These are phyloP conservation scores for Hypoxylon sp. DNA, from an alignment of 2,329 filamentous ascomycete genomes.

Conservation along the genomic window DNA sequence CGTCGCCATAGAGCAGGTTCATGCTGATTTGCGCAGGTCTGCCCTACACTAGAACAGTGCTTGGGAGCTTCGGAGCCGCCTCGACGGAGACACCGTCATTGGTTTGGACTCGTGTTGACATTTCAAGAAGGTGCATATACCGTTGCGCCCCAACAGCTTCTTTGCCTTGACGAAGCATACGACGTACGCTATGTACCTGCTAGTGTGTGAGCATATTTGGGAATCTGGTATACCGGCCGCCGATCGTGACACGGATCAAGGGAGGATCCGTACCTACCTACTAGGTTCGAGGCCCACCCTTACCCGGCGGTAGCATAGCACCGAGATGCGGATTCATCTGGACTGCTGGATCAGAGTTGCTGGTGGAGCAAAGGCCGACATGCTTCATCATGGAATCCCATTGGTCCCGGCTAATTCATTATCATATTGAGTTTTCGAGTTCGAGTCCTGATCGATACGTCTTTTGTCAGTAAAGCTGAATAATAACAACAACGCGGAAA, in stretches of 20 bases:
- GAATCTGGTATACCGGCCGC: slow-evolving; percentile 21
- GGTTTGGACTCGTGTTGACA: slow-evolving; percentile 12
- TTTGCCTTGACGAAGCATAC: slow-evolving; percentile 12
- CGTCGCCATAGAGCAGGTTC: slow-evolving; percentile 24
- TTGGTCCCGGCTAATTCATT: background rate
- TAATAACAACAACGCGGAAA: background rate
- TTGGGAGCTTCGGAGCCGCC: slow-evolving; percentile 2
- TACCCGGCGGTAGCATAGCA: slow-evolving; percentile 19
- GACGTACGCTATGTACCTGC: slow-evolving; percentile 3
- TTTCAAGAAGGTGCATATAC: slow-evolving; percentile 9
- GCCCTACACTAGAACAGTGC: slow-evolving; percentile 1
- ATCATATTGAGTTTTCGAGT: background rate
- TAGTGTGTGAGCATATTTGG: slow-evolving; percentile 11
- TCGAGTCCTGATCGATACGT: too few relatives aligned
- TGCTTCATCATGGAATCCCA: slow-evolving; percentile 4
- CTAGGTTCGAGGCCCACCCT: slow-evolving; percentile 4
- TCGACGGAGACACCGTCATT: slow-evolving; percentile 12
- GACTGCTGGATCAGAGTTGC: slow-evolving; percentile 7
- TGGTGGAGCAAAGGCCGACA: slow-evolving; percentile 7
- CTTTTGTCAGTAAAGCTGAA: background rate
- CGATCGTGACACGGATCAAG: slow-evolving; percentile 19
- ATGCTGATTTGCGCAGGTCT: slow-evolving; percentile 9
- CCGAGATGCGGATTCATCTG: slow-evolving; percentile 12
- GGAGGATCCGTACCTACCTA: background rate
- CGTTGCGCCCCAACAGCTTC: slow-evolving; percentile 2